Percentiles rank a stretch among this genome's conserved stretches.
Evolutionary conservation across 495 filamentous ascomycete species (phyloP).

Genomic region (Articulospora tetracladia): DNA sequence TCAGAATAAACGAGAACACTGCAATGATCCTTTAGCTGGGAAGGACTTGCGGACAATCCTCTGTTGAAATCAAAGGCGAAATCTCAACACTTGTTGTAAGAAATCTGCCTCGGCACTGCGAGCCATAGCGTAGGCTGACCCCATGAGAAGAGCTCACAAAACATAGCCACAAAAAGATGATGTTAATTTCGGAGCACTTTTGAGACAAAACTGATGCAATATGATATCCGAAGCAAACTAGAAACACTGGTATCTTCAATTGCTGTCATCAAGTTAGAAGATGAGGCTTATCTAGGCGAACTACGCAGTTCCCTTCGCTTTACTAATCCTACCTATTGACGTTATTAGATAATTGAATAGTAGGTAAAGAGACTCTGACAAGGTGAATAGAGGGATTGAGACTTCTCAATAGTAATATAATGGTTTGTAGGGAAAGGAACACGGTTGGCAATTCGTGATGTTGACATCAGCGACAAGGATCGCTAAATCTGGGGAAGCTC

Average conservation of each 20-base stretch:
- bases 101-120: not conserved
- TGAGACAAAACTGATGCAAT: not conserved
- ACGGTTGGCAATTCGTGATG: not conserved
- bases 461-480: not conserved
- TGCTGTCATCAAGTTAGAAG: too few relatives aligned
- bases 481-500: conserved; percentile 4
- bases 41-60: too few relatives aligned
- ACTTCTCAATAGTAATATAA: not conserved
- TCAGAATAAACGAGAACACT: too few relatives aligned
- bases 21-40: too few relatives aligned
- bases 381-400: too few relatives aligned
- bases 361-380: too few relatives aligned
- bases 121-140: not conserved
- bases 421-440: not conserved
- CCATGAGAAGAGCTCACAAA: not conserved
- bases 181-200: not conserved
- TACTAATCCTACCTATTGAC: too few relatives aligned
- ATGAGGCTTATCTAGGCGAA: too few relatives aligned
- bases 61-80: not conserved
- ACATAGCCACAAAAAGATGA: not conserved
- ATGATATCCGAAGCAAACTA: too few relatives aligned
- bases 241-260: too few relatives aligned
- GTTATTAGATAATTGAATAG: too few relatives aligned
- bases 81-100: not conserved
- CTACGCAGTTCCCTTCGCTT: too few relatives aligned